Percentiles rank a stretch among this genome's conserved stretches.
These are phyloP conservation scores for Chaetomium globosum DNA, from an alignment of 2,329 filamentous ascomycete species.

Conservation along the genomic window DNA sequence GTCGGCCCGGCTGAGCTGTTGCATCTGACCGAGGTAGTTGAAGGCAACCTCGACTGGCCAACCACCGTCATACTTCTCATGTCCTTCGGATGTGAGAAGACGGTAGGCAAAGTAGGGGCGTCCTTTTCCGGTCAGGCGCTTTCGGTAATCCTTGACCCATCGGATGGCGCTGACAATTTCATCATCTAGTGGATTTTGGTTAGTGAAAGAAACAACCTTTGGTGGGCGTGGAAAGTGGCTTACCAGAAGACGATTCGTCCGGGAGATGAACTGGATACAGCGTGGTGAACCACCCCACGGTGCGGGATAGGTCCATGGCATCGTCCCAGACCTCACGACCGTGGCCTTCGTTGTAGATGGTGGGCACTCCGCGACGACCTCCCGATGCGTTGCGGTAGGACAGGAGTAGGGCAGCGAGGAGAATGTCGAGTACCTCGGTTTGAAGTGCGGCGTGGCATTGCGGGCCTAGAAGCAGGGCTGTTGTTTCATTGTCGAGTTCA, in stretches of 20 bases:
- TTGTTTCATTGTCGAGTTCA: conserved; percentile 29
- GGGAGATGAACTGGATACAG: conserved; percentile 42
- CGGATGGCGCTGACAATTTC: conserved; percentile 32
- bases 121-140: conserved; percentile 44
- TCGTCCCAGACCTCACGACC: conserved; percentile 44
- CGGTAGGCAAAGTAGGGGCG: conserved; percentile 46
- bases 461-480: conserved; percentile 44
- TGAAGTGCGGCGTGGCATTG: conserved; percentile 39
- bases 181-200: conserved; percentile 20
- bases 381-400: conserved; percentile 43
- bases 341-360: conserved; percentile 48
- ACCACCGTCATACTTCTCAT: conserved; percentile 41
- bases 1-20: conserved; percentile 46
- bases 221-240: background rate
- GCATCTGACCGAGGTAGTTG: conserved; percentile 53
- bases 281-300: conserved; percentile 53
- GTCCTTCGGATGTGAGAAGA: conserved; percentile 41
- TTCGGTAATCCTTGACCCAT: conserved; percentile 43
- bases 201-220: background rate
- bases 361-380: conserved; percentile 39
- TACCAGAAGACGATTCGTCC: conserved; percentile 22
- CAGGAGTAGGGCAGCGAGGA: conserved; percentile 42
- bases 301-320: conserved; percentile 43
- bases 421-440: conserved; percentile 46
- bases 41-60: conserved; percentile 51